These are phyloP conservation scores for Picea abies DNA, from an alignment of 83 land plant genomes.

Conservation along the genomic window DNA sequence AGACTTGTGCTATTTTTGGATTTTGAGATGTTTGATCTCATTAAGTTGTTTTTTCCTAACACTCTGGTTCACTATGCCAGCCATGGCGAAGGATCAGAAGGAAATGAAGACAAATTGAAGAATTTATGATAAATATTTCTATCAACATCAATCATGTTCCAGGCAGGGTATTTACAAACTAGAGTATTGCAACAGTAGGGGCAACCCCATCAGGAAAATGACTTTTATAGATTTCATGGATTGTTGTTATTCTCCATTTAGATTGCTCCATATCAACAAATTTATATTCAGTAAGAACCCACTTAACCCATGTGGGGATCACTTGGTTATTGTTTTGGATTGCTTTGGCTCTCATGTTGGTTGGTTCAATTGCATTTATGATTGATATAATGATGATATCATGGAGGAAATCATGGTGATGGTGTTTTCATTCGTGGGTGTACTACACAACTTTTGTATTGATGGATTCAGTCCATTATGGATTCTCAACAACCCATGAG, in stretches of 20 bases:
- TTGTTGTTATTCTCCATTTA: neutral
- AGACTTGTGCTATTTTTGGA: too few relatives aligned
- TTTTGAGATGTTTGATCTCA: too few relatives aligned
- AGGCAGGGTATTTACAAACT: too few relatives aligned
- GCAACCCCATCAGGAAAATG: neutral
- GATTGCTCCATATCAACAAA: neutral
- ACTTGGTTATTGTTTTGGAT: constrained; percentile 2
- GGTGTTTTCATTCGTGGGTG: neutral
- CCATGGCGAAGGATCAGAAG: too few relatives aligned
- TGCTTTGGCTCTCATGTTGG: neutral
- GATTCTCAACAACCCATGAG: neutral
- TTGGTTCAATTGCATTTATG: neutral
- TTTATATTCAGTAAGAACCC: neutral
- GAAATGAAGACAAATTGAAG: too few relatives aligned
- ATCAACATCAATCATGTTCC: too few relatives aligned
- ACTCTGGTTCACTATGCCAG: too few relatives aligned
- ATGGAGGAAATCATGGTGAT: neutral
- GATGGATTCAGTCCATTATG: neutral
- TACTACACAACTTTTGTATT: neutral
- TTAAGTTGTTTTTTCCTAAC: too few relatives aligned
- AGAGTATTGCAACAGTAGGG: neutral
- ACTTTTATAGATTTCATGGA: neutral
- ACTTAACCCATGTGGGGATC: neutral
- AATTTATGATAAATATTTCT: too few relatives aligned
- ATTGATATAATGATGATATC: neutral